Conservation (phyloP, 495 filamentous ascomycete species). For the Hamigera avellanea region DNA sequence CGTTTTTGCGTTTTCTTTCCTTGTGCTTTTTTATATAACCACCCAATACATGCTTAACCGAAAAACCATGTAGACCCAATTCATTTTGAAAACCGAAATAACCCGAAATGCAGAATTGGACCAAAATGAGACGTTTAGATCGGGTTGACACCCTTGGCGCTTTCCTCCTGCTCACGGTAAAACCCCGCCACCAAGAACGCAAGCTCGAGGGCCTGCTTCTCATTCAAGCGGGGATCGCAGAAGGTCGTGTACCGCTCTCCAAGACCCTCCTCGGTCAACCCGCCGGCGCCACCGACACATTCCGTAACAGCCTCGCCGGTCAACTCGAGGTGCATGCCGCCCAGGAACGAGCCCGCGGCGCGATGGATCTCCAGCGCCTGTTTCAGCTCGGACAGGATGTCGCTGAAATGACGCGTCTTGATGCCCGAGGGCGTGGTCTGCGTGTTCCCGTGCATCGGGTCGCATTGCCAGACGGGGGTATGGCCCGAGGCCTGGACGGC, state of each 20-base stretch:
- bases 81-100: too few relatives aligned
- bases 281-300: constrained; percentile 84
- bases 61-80: too few relatives aligned
- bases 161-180: constrained; percentile 38
- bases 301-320: constrained; percentile 96
- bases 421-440: constrained; percentile 52
- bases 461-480: constrained; percentile 90
- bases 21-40: too few relatives aligned
- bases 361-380: constrained; percentile 75
- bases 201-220: constrained; percentile 93
- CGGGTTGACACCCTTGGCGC: too few relatives aligned
- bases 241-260: constrained; percentile 83
- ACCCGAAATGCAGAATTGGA: too few relatives aligned
- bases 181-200: constrained; percentile 88
- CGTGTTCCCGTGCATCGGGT: constrained; percentile 88
- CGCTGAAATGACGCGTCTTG: constrained; percentile 80
- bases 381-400: constrained; percentile 75
- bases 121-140: too few relatives aligned
- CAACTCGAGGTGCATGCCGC: constrained; percentile 88
- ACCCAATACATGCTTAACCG: too few relatives aligned
- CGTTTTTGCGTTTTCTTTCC: too few relatives aligned
- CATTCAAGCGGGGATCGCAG: constrained; percentile 90
- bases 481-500: constrained; percentile 67
- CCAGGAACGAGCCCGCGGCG: constrained; percentile 69
- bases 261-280: constrained; percentile 76